Percentiles rank a stretch among this genome's conserved stretches.
Evolutionary conservation across 148 eudicot species (phyloP).

Genomic region (Persicaria maculosa): DNA sequence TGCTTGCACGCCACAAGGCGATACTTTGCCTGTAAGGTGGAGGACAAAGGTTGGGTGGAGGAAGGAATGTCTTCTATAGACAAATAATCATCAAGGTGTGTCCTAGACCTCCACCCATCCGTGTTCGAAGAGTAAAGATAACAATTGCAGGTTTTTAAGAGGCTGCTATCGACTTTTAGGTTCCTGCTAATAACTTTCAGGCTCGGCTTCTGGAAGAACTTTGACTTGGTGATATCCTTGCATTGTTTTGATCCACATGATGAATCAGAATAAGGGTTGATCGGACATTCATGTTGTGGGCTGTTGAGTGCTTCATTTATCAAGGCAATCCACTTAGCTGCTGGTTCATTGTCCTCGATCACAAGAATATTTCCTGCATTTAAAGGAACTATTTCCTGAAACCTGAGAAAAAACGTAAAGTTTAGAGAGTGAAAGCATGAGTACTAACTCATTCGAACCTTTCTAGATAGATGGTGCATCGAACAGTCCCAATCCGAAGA

Average conservation of each 20-base stretch:
- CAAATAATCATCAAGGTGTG: conserved; percentile 29
- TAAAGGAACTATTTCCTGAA: conserved; percentile 92
- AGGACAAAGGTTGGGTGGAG: conserved; percentile 12
- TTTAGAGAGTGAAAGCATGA: neutral
- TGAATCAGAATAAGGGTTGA: conserved; percentile 18
- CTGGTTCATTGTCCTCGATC: conserved; percentile 79
- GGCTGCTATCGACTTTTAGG: conserved; percentile 8
- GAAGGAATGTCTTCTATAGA: conserved; percentile 23
- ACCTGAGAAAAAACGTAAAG: conserved; percentile 29
- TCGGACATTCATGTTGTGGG: conserved; percentile 26
- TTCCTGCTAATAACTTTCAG: conserved; percentile 20
- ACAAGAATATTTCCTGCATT: conserved; percentile 82
- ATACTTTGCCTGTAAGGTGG: conserved; percentile 26
- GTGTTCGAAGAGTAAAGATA: conserved; percentile 30
- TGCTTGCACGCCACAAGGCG: conserved; percentile 73
- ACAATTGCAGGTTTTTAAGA: conserved; percentile 67
- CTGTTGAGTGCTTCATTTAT: conserved; percentile 74
- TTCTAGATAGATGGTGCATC: too few relatives aligned
- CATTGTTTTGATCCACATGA: conserved; percentile 17
- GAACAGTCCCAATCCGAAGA: too few relatives aligned
- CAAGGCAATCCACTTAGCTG: conserved; percentile 77
- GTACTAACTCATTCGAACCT: neutral
- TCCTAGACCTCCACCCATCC: conserved; percentile 34
- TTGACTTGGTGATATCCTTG: conserved; percentile 18
- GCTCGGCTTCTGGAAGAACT: conserved; percentile 39